Percentiles rank a stretch among this genome's conserved stretches.
Evolutionary conservation across 768 basidiomycete species (phyloP).

Genomic region (Termitomyces bulborhizus): DNA sequence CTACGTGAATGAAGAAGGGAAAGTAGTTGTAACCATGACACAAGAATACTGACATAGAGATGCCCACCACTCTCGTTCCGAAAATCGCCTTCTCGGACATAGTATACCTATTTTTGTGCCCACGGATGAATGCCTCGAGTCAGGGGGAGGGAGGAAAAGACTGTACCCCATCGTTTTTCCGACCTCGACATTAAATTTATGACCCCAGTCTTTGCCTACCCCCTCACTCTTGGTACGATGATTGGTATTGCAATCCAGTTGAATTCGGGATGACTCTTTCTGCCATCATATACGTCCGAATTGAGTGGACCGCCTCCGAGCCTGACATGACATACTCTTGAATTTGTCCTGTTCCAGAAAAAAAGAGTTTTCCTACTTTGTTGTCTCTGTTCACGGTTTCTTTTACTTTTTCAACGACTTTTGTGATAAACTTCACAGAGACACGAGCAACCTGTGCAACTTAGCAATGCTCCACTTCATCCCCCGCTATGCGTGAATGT

Average conservation of each 20-base stretch:
- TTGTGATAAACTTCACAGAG: conserved; percentile 3
- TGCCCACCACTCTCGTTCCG: conserved; percentile 10
- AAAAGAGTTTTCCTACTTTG: neutral
- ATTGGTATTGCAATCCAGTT: conserved; percentile 17
- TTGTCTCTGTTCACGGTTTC: conserved; percentile 8
- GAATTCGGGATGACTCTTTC: conserved; percentile 1
- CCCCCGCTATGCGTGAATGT: no score
- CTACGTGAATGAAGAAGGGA: neutral
- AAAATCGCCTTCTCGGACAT: conserved; percentile 10
- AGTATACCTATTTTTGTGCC: conserved; percentile 1
- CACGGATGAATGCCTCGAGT: neutral
- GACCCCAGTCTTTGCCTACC: conserved; percentile 19
- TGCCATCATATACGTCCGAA: conserved; percentile 5
- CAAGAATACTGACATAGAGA: conserved; percentile 4
- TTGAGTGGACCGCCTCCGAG: conserved; percentile 6
- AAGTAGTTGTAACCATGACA: neutral
- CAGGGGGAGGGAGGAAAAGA: neutral
- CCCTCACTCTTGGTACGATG: conserved; percentile 17
- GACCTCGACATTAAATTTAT: conserved; percentile 15
- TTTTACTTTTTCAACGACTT: conserved; percentile 1
- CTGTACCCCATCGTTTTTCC: conserved; percentile 13
- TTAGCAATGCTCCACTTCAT: neutral
- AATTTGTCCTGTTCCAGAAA: neutral
- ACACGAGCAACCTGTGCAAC: conserved; percentile 1
- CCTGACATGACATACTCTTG: neutral